Evolutionary conservation across 1,284 basidiomycete species (phyloP), one percentile per base, ranked within the genome.

Genomic region (Ganoderma leucocontextum): DNA sequence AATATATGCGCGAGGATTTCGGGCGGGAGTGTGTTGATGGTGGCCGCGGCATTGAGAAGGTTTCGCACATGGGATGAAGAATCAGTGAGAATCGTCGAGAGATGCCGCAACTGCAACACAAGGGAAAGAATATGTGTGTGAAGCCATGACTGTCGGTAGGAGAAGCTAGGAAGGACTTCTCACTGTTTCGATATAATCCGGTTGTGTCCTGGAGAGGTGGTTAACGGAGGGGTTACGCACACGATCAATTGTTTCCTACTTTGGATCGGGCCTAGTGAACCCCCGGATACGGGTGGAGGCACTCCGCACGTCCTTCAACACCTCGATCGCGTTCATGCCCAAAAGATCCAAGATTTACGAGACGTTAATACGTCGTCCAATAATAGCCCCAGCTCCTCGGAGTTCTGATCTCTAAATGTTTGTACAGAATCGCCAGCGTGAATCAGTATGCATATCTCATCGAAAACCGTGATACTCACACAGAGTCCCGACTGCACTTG

Each of bases 1-100:
- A 90, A 90, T 49, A 90, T 87, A 64, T 86, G 79, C 0, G 83
- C 83, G 17, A 90, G 81, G 6, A 90, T 77, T 74, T 90, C 88
- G 22, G 84, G 81, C 2, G 88, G 87, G 6, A 90, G 81, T 33
- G 79, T 77, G 70, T 89, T 86, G 60, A 89, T 81, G 1, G 36
- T 15, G n/a, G 58, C 33, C 4, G 47, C 33, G 19, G 62, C 29
- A 17, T 67, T 67, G 41, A 67, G 57, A 1, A 67, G 44, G 41
- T 22, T 44, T 15, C 62, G 47, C 4, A 67, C 62, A 47, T 58
- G 35, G 25, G 66, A 60, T 2, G 62, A 63, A 2, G 58, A 44
- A 7, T 52, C 22, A 17, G 44, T 15, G 29, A 62, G 52, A 12
- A 62, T 17, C 8, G 35, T 29, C 1, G 53, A 36, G 22, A 66